A percentile compares a stretch with the other conserved stretches of the same genome.
Evolutionary conservation across 805 yeast genomes (phyloP).

Genomic region (Yamadazyma kitorensis): DNA sequence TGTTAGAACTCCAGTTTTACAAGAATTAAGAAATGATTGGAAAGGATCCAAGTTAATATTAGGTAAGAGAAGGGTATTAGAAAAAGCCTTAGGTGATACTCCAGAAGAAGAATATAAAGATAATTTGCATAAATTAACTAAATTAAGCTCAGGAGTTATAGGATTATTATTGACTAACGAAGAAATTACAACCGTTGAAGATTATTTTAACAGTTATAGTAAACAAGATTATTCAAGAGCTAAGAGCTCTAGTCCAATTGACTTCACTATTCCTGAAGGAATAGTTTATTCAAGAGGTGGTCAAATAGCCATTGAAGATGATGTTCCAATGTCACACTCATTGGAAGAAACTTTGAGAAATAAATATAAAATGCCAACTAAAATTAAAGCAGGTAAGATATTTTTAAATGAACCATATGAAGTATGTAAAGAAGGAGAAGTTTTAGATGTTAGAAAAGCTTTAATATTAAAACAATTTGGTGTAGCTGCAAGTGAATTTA

Average conservation of each 20-base stretch:
- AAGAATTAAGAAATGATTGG: constrained; percentile 93
- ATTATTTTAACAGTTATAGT: constrained; percentile 77
- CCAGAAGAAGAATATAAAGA: constrained; percentile 90
- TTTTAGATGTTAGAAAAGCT: constrained; percentile 86
- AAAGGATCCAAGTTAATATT: constrained; percentile 80
- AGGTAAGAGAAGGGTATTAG: constrained; percentile 91
- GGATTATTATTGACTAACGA: constrained; percentile 92
- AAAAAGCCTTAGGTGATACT: constrained; percentile 86
- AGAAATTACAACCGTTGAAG: constrained; percentile 79
- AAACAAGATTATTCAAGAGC: constrained; percentile 88
- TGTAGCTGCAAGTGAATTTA: constrained; percentile 88
- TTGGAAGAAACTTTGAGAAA: constrained; percentile 90
- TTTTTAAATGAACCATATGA: constrained; percentile 68
- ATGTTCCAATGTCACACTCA: constrained; percentile 94
- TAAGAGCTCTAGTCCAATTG: constrained; percentile 77
- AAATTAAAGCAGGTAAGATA: constrained; percentile 85
- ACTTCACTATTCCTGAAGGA: constrained; percentile 86
- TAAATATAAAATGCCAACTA: constrained; percentile 87
- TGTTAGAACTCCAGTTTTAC: constrained; percentile 93
- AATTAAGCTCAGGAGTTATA: constrained; percentile 68
- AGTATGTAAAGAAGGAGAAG: constrained; percentile 79
- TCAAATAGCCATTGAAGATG: constrained; percentile 83
- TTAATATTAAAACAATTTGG: constrained; percentile 93
- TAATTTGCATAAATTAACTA: constrained; percentile 67
- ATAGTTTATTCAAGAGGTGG: constrained; percentile 95